Conservation (phyloP, 495 filamentous ascomycete genomes). For the Hyaloscypha hepaticicola region DNA sequence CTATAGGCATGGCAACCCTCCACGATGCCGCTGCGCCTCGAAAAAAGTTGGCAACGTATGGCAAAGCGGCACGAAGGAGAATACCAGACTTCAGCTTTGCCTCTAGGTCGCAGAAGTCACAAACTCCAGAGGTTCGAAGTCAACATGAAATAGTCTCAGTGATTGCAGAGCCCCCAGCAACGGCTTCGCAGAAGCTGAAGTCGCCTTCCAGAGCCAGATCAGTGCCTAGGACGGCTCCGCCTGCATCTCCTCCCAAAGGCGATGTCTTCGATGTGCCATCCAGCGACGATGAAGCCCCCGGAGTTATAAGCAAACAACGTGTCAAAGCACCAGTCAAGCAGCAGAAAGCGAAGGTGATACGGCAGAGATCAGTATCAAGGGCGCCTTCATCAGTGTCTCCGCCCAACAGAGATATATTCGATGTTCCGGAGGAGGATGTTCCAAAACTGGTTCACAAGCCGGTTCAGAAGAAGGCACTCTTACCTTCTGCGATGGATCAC, state of each 20-base stretch:
- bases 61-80: conserved; percentile 39
- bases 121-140: conserved; percentile 16
- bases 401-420: conserved; percentile 10
- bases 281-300: conserved; percentile 10
- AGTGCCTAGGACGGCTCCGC: not conserved
- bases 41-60: conserved; percentile 47
- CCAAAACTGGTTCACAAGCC: conserved; percentile 2
- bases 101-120: conserved; percentile 21
- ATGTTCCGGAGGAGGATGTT: conserved; percentile 10
- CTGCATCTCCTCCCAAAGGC: not conserved
- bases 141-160: not conserved
- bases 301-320: not conserved
- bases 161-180: not conserved
- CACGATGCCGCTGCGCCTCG: conserved; percentile 35
- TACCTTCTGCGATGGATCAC: not conserved
- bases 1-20: conserved; percentile 32
- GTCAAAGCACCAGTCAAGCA: not conserved
- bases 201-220: not conserved
- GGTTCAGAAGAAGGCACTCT: not conserved
- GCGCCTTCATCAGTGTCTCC: not conserved
- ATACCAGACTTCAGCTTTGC: conserved; percentile 30
- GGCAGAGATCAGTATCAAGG: conserved; percentile 12
- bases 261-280: conserved; percentile 10
- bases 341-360: not conserved
- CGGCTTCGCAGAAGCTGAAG: conserved; percentile 4